Conservation (phyloP, 208 protist species). For the Acanthamoeba healyi region DNA sequence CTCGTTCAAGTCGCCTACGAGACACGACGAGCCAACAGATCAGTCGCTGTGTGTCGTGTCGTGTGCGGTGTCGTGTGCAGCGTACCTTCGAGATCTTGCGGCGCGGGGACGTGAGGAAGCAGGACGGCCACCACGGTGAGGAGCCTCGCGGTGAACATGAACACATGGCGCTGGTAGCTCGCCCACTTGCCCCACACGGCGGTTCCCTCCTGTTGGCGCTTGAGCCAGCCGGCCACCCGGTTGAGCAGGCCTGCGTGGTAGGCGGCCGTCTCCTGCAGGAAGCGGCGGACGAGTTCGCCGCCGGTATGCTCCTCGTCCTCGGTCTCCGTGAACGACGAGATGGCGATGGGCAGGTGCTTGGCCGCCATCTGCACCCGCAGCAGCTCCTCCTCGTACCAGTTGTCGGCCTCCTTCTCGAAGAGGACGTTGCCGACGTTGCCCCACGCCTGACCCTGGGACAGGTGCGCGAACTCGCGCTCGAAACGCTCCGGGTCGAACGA, state of each 20-base stretch:
- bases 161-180: constrained; percentile 44
- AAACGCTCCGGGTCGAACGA: not conserved
- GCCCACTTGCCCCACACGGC: constrained; percentile 51
- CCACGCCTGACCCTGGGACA: not conserved
- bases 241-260: not conserved
- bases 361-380: constrained; percentile 43
- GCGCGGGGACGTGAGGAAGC: not conserved
- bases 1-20: not conserved
- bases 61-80: not conserved
- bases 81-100: not conserved
- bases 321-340: constrained; percentile 22
- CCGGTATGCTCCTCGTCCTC: not conserved
- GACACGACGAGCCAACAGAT: not conserved
- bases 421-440: constrained; percentile 44
- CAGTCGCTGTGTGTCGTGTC: not conserved
- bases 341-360: constrained; percentile 63
- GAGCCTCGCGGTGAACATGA: not conserved
- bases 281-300: not conserved
- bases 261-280: not conserved
- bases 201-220: constrained; percentile 6
- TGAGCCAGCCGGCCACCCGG: not conserved
- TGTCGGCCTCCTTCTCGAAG: constrained; percentile 69
- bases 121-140: constrained; percentile 18
- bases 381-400: constrained; percentile 67
- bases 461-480: not conserved